These are phyloP conservation scores for Cladophialophora carrionii DNA, from an alignment of 2,329 filamentous ascomycete genomes.

Conservation along the genomic window DNA sequence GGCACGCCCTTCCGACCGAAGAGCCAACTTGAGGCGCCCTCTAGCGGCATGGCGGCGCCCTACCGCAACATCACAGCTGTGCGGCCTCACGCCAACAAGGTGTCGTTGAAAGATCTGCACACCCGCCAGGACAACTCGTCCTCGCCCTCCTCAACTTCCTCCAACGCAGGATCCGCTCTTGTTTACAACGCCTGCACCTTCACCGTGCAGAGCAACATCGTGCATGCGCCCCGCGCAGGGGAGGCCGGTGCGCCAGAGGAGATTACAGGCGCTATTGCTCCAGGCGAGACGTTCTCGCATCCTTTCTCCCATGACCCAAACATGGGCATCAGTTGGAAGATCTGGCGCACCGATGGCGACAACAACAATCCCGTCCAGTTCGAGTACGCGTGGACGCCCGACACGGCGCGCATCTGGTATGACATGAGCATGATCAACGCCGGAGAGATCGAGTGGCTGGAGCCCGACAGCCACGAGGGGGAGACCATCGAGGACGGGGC, in stretches of 20 bases:
- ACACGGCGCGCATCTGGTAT: constrained; percentile 20
- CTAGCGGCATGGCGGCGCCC: not conserved
- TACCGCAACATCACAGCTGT: not conserved
- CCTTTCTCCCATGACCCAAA: constrained; percentile 23
- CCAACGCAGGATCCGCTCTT: constrained; percentile 8
- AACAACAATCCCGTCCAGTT: constrained; percentile 26
- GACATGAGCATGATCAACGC: constrained; percentile 33
- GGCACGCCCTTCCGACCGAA: not conserved
- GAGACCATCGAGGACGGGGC: constrained; percentile 10
- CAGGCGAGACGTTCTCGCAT: constrained; percentile 14
- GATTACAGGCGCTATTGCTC: constrained; percentile 10
- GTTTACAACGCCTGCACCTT: constrained; percentile 28
- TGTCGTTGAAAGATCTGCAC: not conserved
- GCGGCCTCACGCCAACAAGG: not conserved
- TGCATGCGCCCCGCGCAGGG: constrained; percentile 21
- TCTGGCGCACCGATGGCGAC: constrained; percentile 21
- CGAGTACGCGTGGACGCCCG: constrained; percentile 20
- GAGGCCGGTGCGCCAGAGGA: constrained; percentile 20
- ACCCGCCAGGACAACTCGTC: not conserved
- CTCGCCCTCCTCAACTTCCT: not conserved
- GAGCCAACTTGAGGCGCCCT: not conserved
- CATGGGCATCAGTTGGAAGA: constrained; percentile 30
- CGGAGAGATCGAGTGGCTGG: constrained; percentile 18
- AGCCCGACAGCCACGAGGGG: constrained; percentile 7
- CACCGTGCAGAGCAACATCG: constrained; percentile 28